Evolutionary conservation across 1,139 yeast genomes (phyloP), one percentile per base, ranked within the genome.

Genomic region (Martiniozyma asiatica): DNA sequence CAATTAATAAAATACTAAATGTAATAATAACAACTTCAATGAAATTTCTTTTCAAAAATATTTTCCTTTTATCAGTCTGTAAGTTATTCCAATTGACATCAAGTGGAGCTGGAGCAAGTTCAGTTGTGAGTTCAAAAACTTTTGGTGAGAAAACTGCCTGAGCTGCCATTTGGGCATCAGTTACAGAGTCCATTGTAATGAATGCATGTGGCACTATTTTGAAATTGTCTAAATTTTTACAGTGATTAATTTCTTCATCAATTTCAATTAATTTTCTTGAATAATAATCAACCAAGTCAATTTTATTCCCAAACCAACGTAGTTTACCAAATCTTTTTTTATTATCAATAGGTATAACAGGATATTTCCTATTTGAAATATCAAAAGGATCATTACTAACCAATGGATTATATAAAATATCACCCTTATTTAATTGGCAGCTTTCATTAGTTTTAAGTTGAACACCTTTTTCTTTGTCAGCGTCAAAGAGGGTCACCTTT

Each of bases 111-210:
- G 94, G 94, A 0, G 94, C 94, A 29, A 81, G 59, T 28, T 63
- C 65, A 7, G 92, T 78, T 26, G 80, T 73, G 26, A 82, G 58
- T 33, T 77, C 76, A 47, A 75, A 68, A 1, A 82, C 77, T 33
- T 73, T 66, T 0, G 94, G 94, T 39, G 84, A 92, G 30, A 82
- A 58, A 1, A 81, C 80, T 0, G 94, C 82, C 50, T 84, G 95
- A 0, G 94, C 92, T 7, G 84, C 74, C 78, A 82, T 73, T 50
- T 82, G 95, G 1, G 94, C 94, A 43, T 77, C 74, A 0, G 92
- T 81, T 8, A 81, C 93, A 2, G 82, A 67, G 39, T 75, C 77
- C 89, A 82, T 76, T 1, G 94, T 82, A 14, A 82, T 70, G 52
- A 82, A 82, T 0, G 94, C 94, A 9, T 63, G 58, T 12, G 62